Percentiles rank a stretch among this genome's conserved stretches.
These are phyloP conservation scores for Fusarium burgessii DNA, from an alignment of 2,329 filamentous ascomycete genomes.

Conservation along the genomic window DNA sequence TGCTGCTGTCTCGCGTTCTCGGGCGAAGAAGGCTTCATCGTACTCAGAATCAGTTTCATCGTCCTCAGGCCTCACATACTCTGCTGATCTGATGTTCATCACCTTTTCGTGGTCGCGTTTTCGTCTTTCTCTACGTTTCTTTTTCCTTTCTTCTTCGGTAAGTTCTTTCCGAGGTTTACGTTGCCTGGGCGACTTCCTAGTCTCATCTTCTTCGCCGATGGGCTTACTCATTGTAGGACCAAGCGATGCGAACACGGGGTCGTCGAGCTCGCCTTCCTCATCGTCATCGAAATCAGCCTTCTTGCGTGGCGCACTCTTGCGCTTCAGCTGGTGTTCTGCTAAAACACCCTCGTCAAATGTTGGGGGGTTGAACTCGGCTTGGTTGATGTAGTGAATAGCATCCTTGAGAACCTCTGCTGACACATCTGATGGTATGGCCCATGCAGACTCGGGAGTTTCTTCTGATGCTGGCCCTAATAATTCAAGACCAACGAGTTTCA, in stretches of 20 bases:
- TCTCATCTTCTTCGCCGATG: constrained; percentile 68
- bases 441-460: constrained; percentile 80
- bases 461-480: constrained; percentile 66
- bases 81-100: constrained; percentile 83
- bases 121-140: constrained; percentile 70
- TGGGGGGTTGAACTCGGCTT: constrained; percentile 82
- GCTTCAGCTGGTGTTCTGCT: constrained; percentile 83
- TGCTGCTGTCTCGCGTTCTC: constrained; percentile 67
- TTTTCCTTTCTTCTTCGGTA: constrained; percentile 73
- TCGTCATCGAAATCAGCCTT: constrained; percentile 78
- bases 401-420: constrained; percentile 75
- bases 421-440: constrained; percentile 79
- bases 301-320: constrained; percentile 69
- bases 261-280: constrained; percentile 65
- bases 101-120: constrained; percentile 81
- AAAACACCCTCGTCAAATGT: constrained; percentile 79
- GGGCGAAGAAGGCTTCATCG: constrained; percentile 77
- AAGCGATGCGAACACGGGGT: constrained; percentile 76
- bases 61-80: constrained; percentile 86
- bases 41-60: constrained; percentile 88
- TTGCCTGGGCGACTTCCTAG: constrained; percentile 54
- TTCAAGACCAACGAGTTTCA: constrained; percentile 80
- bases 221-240: constrained; percentile 70
- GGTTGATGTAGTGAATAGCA: constrained; percentile 77
- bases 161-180: constrained; percentile 64